Evolutionary conservation across 2,329 filamentous ascomycete genomes (phyloP), one percentile per base, ranked within the genome.

Genomic region (Sphaceloma murrayae): DNA sequence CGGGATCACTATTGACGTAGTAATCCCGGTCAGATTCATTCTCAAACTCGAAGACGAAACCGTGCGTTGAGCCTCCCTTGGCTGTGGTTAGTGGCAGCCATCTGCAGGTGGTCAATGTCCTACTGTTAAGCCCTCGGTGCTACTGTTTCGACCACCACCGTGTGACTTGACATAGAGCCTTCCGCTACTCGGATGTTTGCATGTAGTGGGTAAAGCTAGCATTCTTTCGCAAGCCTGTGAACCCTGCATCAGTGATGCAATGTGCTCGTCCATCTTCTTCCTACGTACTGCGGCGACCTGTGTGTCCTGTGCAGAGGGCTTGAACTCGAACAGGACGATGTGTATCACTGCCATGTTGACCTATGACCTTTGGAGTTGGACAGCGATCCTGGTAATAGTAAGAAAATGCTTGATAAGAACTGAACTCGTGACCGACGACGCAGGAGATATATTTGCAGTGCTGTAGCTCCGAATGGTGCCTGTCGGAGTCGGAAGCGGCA

Each of bases 301-400:
- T n/a, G 72, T 65, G 11, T 70, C 68, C 1, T 66, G 52, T 1
- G 65, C 63, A 1, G 64, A 63, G 0, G 73, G 58, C 55, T 79
- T 78, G 66, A 82, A 82, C 49, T 76, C 68, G 54, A 84, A 80
- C 18, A 82, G 65, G 2, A 85, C 79, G 40, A 84, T 71, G 57
- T 85, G 81, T n/a, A 75, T 66, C 52, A 84, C 68, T 0, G 75
- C 57, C 78, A 82, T 82, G 14, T 51, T 63, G 49, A n/a, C n/a
- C n/a, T n/a, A n/a, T n/a, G n/a, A n/a, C n/a, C n/a, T n/a, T n/a
- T n/a, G n/a, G n/a, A n/a, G n/a, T n/a, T n/a, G n/a, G n/a, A n/a
- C 32, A 19, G 16, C 17, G 5, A 34, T 34, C 32, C 32, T 17
- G 4, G 32, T 34, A 6, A 4, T 17, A n/a, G n/a, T 17, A 6